Conservation (phyloP, 78 protist species). For the Cavenderia fasciculata region DNA sequence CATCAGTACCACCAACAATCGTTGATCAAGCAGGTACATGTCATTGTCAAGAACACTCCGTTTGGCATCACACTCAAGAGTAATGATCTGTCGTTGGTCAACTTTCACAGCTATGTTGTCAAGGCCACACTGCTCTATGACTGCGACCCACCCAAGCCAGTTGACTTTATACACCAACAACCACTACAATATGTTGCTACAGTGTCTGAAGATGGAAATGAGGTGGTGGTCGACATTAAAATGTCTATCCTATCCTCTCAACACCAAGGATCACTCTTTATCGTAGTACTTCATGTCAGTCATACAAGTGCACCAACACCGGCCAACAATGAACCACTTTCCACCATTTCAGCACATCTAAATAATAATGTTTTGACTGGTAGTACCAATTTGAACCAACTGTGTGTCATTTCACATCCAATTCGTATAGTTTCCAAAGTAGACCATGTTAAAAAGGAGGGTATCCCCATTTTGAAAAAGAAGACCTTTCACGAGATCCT, state of each 20-base stretch:
- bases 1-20: conserved; percentile 26
- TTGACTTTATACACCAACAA: conserved; percentile 64
- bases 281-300: conserved; percentile 32
- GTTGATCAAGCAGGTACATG: conserved; percentile 67
- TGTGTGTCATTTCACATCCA: conserved; percentile 51
- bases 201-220: conserved; percentile 50
- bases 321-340: conserved; percentile 34
- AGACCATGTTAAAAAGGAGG: conserved; percentile 72
- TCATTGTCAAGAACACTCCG: conserved; percentile 76
- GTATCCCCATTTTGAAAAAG: conserved; percentile 55
- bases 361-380: background rate
- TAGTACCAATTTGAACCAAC: background rate
- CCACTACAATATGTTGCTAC: conserved; percentile 71
- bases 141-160: conserved; percentile 66
- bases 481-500: conserved; percentile 64
- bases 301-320: conserved; percentile 35
- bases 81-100: conserved; percentile 20
- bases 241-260: conserved; percentile 48
- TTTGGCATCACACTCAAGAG: conserved; percentile 27
- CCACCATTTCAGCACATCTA: conserved; percentile 4
- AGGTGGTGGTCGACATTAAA: conserved; percentile 40
- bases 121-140: conserved; percentile 67
- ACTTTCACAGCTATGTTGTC: conserved; percentile 52
- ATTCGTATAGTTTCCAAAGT: conserved; percentile 69
- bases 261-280: conserved; percentile 65